A percentile compares a stretch with the other conserved stretches of the same genome.
Conservation (phyloP, 306 rosid genomes). For the Fragaria nilgerrensis region DNA sequence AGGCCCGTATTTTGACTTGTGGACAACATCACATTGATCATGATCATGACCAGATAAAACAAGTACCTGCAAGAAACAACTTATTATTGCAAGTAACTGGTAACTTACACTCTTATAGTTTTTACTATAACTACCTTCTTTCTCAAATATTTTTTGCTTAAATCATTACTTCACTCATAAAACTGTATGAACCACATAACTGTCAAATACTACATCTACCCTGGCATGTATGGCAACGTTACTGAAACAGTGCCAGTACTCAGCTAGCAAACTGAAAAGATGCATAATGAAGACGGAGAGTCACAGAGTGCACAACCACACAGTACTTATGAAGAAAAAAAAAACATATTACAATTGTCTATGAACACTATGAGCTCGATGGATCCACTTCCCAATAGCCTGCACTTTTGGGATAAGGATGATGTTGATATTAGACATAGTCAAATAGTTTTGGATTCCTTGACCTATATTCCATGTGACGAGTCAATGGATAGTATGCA, state of each 20-base stretch:
- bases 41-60: constrained; percentile 89
- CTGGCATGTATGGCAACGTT: background rate
- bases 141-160: background rate
- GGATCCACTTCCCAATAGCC: background rate
- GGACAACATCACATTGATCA: constrained; percentile 70
- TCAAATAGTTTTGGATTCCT: constrained; percentile 1
- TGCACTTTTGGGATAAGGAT: constrained; percentile 5
- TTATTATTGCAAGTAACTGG: constrained; percentile 16
- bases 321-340: background rate
- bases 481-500: constrained; percentile 22
- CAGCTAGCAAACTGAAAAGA: background rate
- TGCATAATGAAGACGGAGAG: background rate
- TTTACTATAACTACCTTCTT: background rate
- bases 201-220: background rate
- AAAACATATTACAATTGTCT: too few relatives aligned
- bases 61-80: constrained; percentile 50
- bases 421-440: background rate
- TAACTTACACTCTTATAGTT: background rate
- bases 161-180: background rate
- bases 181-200: background rate
- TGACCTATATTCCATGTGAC: constrained; percentile 9
- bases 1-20: constrained; percentile 47
- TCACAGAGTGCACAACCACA: background rate
- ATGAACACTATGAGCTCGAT: background rate
- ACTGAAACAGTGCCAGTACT: constrained; percentile 2